These are phyloP conservation scores for Fusarium mundagurra DNA, from an alignment of 2,329 filamentous ascomycete genomes.

Conservation along the genomic window DNA sequence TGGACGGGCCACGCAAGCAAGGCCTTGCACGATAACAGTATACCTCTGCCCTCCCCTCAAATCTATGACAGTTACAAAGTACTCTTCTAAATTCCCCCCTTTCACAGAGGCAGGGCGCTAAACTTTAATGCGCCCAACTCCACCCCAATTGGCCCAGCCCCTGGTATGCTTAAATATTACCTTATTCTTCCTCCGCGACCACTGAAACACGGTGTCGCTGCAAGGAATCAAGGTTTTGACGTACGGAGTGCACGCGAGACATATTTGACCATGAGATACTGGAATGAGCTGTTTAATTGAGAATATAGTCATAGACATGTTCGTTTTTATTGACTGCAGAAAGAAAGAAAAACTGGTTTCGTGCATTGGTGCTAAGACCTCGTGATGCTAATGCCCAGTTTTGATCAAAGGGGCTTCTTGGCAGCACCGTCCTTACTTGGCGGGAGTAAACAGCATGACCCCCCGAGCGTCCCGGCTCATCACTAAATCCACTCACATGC, in stretches of 20 bases:
- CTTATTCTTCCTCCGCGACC: conserved; percentile 34
- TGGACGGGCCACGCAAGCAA: conserved; percentile 33
- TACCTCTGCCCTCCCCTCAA: not conserved
- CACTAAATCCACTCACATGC: not conserved
- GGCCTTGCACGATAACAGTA: not conserved
- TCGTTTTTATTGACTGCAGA: not conserved
- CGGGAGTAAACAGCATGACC: conserved; percentile 6
- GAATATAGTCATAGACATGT: not conserved
- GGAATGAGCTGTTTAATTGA: not conserved
- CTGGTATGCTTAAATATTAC: conserved; percentile 45
- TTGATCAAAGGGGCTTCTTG: conserved; percentile 33
- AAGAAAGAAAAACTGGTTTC: not conserved
- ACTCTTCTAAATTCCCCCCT: not conserved
- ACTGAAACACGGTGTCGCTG: conserved; percentile 25
- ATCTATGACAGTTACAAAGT: not conserved
- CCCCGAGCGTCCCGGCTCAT: conserved; percentile 15
- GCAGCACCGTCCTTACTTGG: conserved; percentile 28
- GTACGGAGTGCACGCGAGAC: not conserved
- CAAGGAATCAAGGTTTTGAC: conserved; percentile 2
- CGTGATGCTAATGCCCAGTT: conserved; percentile 19
- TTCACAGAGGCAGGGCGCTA: conserved; percentile 21
- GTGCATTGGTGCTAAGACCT: conserved; percentile 5
- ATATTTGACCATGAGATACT: not conserved
- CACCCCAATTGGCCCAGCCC: conserved; percentile 26
- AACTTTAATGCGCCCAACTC: conserved; percentile 39